Percentiles rank a stretch among this genome's conserved stretches.
These are phyloP conservation scores for Sarocladium oryzae DNA, from an alignment of 2,329 filamentous ascomycete genomes.

Conservation along the genomic window DNA sequence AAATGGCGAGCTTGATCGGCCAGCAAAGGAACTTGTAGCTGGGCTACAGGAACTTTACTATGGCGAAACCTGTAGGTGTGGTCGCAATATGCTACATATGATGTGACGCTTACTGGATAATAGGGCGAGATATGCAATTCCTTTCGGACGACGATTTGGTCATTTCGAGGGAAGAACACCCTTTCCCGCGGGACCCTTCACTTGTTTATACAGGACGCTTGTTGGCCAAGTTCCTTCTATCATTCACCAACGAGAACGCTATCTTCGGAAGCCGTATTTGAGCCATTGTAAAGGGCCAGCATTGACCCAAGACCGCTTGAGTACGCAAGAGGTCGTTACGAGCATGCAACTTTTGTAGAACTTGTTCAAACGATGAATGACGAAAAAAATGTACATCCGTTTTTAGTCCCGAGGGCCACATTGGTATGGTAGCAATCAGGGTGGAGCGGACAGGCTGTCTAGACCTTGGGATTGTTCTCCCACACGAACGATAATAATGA, in stretches of 20 bases:
- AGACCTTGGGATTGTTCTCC: conserved; percentile 57
- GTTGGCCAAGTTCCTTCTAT: conserved; percentile 47
- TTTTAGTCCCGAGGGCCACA: conserved; percentile 58
- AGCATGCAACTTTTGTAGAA: neutral
- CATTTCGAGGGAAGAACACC: conserved; percentile 36
- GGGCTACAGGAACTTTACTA: conserved; percentile 38
- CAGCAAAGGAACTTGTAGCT: conserved; percentile 39
- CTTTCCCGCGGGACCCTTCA: conserved; percentile 40
- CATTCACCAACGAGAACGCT: conserved; percentile 43
- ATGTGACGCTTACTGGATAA: neutral
- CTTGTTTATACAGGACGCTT: conserved; percentile 47
- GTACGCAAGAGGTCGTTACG: too few species aligned
- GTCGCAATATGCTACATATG: neutral
- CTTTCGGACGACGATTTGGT: conserved; percentile 41
- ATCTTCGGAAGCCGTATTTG: conserved; percentile 32
- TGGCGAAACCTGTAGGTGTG: conserved; percentile 38
- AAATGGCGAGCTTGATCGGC: conserved; percentile 38
- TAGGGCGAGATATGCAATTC: conserved; percentile 33
- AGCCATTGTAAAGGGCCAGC: neutral
- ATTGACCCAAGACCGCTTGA: too few species aligned
- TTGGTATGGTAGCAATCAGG: conserved; percentile 50
- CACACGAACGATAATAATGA: conserved; percentile 49
- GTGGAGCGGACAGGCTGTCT: conserved; percentile 64
- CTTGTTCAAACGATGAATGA: neutral
- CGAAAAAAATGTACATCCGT: conserved; percentile 46